A percentile compares a stretch with the other conserved stretches of the same genome.
These are phyloP conservation scores for Phytophthora fragariaefolia DNA, from an alignment of 352 stramenopile genomes.

Conservation along the genomic window DNA sequence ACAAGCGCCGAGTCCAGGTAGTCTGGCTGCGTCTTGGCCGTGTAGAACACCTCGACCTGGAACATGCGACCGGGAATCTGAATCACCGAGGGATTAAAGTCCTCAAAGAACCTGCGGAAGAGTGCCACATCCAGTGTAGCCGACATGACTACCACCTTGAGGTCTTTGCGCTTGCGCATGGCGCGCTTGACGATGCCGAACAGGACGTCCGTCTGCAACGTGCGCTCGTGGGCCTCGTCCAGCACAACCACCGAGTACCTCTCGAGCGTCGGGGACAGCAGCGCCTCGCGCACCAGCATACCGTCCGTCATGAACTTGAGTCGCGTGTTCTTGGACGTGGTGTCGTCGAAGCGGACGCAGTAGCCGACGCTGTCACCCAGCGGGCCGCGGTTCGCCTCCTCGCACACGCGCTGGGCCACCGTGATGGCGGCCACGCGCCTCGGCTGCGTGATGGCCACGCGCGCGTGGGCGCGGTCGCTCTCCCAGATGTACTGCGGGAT, in stretches of 20 bases:
- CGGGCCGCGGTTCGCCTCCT: slow-evolving; percentile 58
- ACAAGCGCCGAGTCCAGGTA: slow-evolving; percentile 92
- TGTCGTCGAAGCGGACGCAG: slow-evolving; percentile 95
- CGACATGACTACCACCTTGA: slow-evolving; percentile 99
- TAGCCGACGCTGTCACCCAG: slow-evolving; percentile 89
- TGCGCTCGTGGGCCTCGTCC: slow-evolving; percentile 90
- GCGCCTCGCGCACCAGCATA: slow-evolving; percentile 92
- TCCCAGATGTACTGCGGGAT: slow-evolving; percentile 90
- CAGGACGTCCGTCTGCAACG: slow-evolving; percentile 92
- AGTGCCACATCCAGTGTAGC: slow-evolving; percentile 96
- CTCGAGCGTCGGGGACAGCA: slow-evolving; percentile 75
- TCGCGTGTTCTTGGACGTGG: slow-evolving; percentile 82
- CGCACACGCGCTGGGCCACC: slow-evolving; percentile 80
- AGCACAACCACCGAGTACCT: slow-evolving; percentile 86
- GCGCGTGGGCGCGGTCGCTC: slow-evolving; percentile 45
- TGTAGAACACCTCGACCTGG: slow-evolving; percentile 92
- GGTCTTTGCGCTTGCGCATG: slow-evolving; percentile 76
- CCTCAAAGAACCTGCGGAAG: slow-evolving; percentile 95
- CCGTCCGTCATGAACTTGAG: slow-evolving; percentile 96
- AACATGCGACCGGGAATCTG: slow-evolving; percentile 91
- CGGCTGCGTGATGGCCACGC: slow-evolving; percentile 85
- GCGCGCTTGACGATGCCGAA: slow-evolving; percentile 89
- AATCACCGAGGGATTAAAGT: slow-evolving; percentile 78
- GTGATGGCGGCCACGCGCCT: slow-evolving; percentile 84
- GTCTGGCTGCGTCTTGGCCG: slow-evolving; percentile 82